Base-by-base conservation (phyloP, 805 yeast genomes). In the Grigorovia jiainica region DNA sequence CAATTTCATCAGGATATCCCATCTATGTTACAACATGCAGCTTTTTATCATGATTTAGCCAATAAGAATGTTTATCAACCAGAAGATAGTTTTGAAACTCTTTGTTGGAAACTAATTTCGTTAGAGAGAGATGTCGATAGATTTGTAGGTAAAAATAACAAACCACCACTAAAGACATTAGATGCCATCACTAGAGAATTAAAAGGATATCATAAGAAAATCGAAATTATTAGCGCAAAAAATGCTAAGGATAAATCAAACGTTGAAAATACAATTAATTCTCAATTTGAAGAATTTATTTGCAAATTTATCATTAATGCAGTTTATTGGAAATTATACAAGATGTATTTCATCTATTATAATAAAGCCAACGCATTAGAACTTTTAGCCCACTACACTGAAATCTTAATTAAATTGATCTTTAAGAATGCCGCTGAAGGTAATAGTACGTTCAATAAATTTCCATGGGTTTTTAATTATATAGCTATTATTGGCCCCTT, bases 91-190 rank as follows among this genome's bases (percentile, higher is more conserved):
- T 56, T 55, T 36, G 65, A 60, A 39, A 44, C 53, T 1, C 39
- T 57, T 1, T 47, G 44, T 29, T 60, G 65, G 65, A 60, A 59
- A 33, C 41, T 60, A 1, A 36, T 52, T 1, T 59, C 63, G 2
- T 37, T 60, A 7, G 63, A 60, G n/a, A 54, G 64, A 38, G 64
- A 60, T 41, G 20, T 59, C n/a, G 55, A 57, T 23, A 50, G 46
- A 17, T 54, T 51, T 34, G 30, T 47, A 17, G 33, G 18, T 4
- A 48, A 47, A 17, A 37, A 42, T 2, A 39, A 47, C 10, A 60
- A 51, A 36, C 62, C 64, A 2, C 57, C 55, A 8, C 33, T 57
- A 9, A 57, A 55, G 38, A 55, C 62, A 5, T 39, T 60, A 19
- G 61, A 60, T 19, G 54, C 59, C 2, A 45, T 58, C 4, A 48